phyloP scores from a whole-genome alignment of 345 rosid species.

The Eucalyptus sp. region DNA sequence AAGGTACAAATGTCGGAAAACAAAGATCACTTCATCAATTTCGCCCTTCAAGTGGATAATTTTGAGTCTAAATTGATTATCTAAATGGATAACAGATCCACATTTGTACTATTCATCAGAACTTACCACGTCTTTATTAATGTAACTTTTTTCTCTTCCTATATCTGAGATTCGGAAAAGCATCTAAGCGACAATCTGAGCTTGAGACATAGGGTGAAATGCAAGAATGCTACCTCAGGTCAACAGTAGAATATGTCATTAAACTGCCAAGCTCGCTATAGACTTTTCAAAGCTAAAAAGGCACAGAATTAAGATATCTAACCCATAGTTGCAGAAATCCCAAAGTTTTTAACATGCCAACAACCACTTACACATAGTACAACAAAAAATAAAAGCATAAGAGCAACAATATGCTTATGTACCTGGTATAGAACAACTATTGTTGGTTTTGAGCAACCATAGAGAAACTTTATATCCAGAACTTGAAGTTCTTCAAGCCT shows the following conservation, averaged over 20 bases:
- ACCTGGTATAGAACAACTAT: slow-evolving; percentile 92
- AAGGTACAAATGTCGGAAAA: not conserved
- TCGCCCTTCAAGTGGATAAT: not conserved
- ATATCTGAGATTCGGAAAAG: not conserved
- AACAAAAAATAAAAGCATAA: not conserved
- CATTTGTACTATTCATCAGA: not conserved
- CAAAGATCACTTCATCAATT: not conserved
- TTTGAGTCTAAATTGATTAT: not conserved
- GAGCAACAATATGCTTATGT: not conserved
- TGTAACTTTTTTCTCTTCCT: not conserved
- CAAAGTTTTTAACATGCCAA: not conserved
- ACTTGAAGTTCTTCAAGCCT: slow-evolving; percentile 98
- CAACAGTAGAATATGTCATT: not conserved
- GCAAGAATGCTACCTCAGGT: not conserved
- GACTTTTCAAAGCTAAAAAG: not conserved
- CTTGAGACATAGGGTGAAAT: not conserved
- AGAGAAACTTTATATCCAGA: slow-evolving; percentile 88
- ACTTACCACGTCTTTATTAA: not conserved
- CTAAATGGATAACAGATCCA: not conserved
- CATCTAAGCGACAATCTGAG: not conserved
- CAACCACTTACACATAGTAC: not conserved
- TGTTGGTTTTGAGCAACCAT: slow-evolving; percentile 84
- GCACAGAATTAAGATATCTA: not conserved
- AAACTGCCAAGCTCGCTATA: not conserved
- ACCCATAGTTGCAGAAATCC: not conserved